These are phyloP conservation scores for Vickermania ingenoplastis DNA, from an alignment of 208 protist species.

Conservation along the genomic window DNA sequence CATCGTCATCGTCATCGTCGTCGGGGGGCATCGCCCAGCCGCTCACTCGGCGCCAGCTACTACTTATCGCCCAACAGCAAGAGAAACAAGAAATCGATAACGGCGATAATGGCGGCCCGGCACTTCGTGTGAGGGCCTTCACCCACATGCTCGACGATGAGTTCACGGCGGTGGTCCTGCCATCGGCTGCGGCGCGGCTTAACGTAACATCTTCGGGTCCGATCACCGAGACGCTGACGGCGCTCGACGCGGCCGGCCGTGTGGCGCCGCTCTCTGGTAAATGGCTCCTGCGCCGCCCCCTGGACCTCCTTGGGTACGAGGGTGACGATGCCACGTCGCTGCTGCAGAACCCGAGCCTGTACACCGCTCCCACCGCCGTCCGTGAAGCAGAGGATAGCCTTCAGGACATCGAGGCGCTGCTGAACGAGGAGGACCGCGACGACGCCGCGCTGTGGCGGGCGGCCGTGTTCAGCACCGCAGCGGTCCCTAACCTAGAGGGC, in stretches of 20 bases:
- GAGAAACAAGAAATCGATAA: too few species aligned
- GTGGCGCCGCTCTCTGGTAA: slow-evolving; percentile 17
- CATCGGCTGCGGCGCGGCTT: too few species aligned
- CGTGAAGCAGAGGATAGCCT: neutral
- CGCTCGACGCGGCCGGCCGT: slow-evolving; percentile 1
- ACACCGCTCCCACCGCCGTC: neutral
- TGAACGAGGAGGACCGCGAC: too few species aligned
- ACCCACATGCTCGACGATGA: slow-evolving; percentile 4
- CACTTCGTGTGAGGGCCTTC: too few species aligned
- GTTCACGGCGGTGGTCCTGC: neutral
- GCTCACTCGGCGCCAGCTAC: too few species aligned
- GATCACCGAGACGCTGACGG: neutral
- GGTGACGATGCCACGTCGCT: neutral
- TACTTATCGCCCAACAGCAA: too few species aligned
- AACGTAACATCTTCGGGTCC: too few species aligned
- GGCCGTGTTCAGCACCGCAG: slow-evolving; percentile 40
- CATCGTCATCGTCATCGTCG: neutral
- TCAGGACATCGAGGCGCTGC: too few species aligned
- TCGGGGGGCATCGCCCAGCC: neutral
- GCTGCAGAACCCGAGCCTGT: neutral
- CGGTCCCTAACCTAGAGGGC: slow-evolving; percentile 32
- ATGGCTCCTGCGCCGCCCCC: slow-evolving; percentile 32
- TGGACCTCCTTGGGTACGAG: slow-evolving; percentile 15
- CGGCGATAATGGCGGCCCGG: neutral
- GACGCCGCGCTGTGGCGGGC: slow-evolving; percentile 11